These are phyloP conservation scores for Friedmanniomyces simplex DNA, from an alignment of 495 filamentous ascomycete species.

Conservation along the genomic window DNA sequence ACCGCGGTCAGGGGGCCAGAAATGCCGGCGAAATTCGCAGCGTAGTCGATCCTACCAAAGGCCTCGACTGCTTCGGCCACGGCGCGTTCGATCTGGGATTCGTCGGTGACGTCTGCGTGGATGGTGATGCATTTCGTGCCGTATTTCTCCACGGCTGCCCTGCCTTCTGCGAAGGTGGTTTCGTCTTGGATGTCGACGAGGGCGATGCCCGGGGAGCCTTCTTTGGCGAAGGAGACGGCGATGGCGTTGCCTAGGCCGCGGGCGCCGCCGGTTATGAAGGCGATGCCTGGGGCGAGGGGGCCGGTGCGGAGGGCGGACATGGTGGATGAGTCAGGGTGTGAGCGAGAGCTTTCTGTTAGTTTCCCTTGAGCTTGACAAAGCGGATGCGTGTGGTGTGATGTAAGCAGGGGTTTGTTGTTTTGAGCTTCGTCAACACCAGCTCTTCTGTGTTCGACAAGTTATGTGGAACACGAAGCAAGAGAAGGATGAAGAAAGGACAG, in stretches of 20 bases:
- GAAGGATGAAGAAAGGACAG: too few species aligned
- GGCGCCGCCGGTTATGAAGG: conserved; percentile 26
- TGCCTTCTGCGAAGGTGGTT: conserved; percentile 15
- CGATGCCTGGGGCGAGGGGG: conserved; percentile 21
- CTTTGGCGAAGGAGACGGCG: conserved; percentile 24
- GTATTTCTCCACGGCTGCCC: conserved; percentile 19
- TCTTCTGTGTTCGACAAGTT: too few species aligned
- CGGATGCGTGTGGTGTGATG: too few species aligned
- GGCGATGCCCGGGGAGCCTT: conserved; percentile 21
- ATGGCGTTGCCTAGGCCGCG: conserved; percentile 24
- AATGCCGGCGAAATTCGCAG: conserved; percentile 42
- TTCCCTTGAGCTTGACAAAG: too few species aligned
- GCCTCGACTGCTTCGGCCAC: conserved; percentile 21
- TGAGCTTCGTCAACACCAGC: too few species aligned
- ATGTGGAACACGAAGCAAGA: too few species aligned
- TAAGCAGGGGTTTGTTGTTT: too few species aligned
- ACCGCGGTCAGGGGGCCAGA: conserved; percentile 25
- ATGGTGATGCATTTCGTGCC: conserved; percentile 22
- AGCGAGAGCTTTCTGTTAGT: too few species aligned
- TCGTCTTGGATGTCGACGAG: conserved; percentile 24
- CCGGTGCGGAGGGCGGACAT: conserved; percentile 4
- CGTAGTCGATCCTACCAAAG: conserved; percentile 44
- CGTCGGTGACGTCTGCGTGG: conserved; percentile 30
- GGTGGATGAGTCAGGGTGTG: too few species aligned
- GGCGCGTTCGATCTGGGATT: conserved; percentile 24